Conservation (phyloP, 148 eudicot genomes). For the Silene latifolia region DNA sequence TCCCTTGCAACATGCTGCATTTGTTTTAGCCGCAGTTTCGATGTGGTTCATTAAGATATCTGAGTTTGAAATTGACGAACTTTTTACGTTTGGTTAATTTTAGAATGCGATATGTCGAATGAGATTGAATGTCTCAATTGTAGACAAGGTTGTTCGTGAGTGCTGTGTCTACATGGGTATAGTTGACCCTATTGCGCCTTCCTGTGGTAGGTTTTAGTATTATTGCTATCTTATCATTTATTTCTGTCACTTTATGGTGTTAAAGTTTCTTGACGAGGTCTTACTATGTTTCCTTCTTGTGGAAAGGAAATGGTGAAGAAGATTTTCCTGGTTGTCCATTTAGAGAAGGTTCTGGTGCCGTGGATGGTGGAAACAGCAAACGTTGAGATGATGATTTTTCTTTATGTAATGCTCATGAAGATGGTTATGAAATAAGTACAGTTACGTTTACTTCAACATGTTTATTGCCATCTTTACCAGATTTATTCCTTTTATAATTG, state of each 20-base stretch:
- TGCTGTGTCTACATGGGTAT: slow-evolving; percentile 90
- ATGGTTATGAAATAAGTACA: slow-evolving; percentile 59
- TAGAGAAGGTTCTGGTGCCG: slow-evolving; percentile 38
- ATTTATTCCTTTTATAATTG: too few relatives aligned
- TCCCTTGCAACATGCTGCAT: too few relatives aligned
- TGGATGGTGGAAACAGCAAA: slow-evolving; percentile 38
- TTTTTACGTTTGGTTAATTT: slow-evolving; percentile 18
- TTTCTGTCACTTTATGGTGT: neutral
- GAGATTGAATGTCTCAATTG: slow-evolving; percentile 55
- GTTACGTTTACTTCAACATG: too few relatives aligned
- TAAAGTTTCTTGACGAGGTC: too few relatives aligned
- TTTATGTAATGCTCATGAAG: slow-evolving; percentile 34
- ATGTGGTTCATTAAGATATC: neutral
- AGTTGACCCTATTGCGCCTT: slow-evolving; percentile 42
- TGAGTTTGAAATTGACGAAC: neutral
- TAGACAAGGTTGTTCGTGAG: slow-evolving; percentile 86
- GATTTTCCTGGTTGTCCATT: slow-evolving; percentile 40
- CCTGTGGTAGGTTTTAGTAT: slow-evolving; percentile 36
- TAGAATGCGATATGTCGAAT: slow-evolving; percentile 92
- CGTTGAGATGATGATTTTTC: slow-evolving; percentile 58
- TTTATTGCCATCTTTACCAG: too few relatives aligned
- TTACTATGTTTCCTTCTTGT: neutral
- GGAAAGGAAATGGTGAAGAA: slow-evolving; percentile 27
- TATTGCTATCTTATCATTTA: slow-evolving; percentile 4
- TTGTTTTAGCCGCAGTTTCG: too few relatives aligned